Base-by-base conservation (phyloP, 345 rosid species). In the Euphorbia lathyris region DNA sequence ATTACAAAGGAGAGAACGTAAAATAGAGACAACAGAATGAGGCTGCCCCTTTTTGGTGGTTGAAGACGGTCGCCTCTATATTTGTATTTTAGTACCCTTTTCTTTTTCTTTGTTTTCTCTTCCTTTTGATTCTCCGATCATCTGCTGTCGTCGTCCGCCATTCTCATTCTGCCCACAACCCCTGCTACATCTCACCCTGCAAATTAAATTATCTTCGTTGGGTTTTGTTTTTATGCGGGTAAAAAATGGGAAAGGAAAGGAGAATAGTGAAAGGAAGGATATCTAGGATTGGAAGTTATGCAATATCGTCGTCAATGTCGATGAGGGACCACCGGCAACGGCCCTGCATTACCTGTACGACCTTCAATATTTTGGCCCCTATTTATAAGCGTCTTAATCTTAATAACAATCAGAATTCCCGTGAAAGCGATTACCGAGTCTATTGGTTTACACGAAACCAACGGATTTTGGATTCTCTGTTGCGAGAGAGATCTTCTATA, bases 361-460 rank as follows among this genome's bases (percentile, higher is more conserved):
- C 97, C 67, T 91, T 89, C 79, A 89, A 89, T 74, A 87, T 91
- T 78, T 89, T 91, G 17, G 97, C 97, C 55, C 98, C 98, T 11
- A 90, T 93, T 71, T 93, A 91, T 77, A 89, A 89, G 70, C 96
- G 94, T 66, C 83, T 91, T 76, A 58, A 27, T 12, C 11, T 60
- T 51, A 47, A 23, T 20, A 55, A 55, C 19, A 92, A 87, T 72
- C 88, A 85, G 25, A 88, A 74, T 63, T 81, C 80, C 29, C 90
- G 96, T 0, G 98, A 93, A 74, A 91, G 98, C 71, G 95, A 93
- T 77, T 82, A 75, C 78, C 72, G 85, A 72, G 79, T 73, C 8
- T 79, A 83, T 77, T 93, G 98, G 98, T 68, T 84, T 48, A 78
- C 82, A 30, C 86, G 98, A 81, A 93, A 93, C 62, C 90, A 86